Conservation (phyloP, 768 basidiomycete species). For the Pleurotus eryngii region DNA sequence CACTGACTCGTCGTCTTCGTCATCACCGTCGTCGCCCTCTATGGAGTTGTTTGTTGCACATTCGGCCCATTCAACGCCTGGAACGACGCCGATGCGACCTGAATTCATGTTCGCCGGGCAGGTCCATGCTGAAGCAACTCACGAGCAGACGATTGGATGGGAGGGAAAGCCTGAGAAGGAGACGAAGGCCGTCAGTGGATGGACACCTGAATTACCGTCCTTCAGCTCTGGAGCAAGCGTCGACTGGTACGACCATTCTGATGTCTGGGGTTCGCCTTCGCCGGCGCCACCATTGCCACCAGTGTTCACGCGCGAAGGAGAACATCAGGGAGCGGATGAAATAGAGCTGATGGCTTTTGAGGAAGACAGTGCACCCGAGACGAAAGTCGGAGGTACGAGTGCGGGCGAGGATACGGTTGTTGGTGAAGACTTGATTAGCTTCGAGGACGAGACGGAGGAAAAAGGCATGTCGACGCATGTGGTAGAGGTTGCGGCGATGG, state of each 20-base stretch:
- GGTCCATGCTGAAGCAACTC: neutral
- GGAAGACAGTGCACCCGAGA: too few species aligned
- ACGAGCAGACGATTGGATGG: neutral
- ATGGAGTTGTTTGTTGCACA: constrained; percentile 2
- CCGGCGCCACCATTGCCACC: neutral
- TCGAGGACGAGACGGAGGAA: neutral
- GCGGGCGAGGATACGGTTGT: neutral
- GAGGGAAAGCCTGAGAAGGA: neutral
- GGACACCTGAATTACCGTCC: neutral
- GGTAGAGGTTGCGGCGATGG: neutral
- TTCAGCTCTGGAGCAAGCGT: neutral
- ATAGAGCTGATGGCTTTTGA: too few species aligned
- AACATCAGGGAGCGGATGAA: too few species aligned
- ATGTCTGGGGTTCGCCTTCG: neutral
- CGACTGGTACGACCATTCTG: constrained; percentile 4
- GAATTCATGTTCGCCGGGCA: neutral
- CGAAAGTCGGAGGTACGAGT: neutral
- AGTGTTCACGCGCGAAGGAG: neutral
- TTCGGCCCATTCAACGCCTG: neutral
- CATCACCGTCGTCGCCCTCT: neutral
- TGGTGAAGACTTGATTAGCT: neutral
- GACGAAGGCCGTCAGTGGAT: neutral
- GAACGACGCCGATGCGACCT: constrained; percentile 4
- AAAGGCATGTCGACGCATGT: neutral
- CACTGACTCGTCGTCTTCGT: neutral